Evolutionary conservation across 2,329 filamentous ascomycete genomes (phyloP).

Genomic region (Pseudogymnoascus pannorum): DNA sequence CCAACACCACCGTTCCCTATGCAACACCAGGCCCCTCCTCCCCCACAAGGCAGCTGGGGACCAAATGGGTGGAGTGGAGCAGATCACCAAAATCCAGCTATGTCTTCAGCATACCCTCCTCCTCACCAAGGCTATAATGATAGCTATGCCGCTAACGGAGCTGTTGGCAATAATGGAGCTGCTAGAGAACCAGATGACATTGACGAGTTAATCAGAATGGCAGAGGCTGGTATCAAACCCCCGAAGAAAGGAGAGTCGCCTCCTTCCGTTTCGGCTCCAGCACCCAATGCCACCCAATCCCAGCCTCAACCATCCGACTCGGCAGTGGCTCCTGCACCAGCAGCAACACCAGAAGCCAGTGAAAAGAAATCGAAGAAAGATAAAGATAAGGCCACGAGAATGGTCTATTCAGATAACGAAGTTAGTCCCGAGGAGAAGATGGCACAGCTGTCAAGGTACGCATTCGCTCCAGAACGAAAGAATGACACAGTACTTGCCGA

Average conservation of each 20-base stretch:
- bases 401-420: constrained; percentile 77
- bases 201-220: constrained; percentile 57
- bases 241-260: constrained; percentile 34
- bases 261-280: constrained; percentile 34
- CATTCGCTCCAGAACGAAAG: constrained; percentile 45
- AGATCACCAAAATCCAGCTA: constrained; percentile 31
- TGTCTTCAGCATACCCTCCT: constrained; percentile 32
- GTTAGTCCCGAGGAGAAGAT: constrained; percentile 85
- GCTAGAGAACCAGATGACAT: constrained; percentile 50
- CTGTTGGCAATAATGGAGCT: constrained; percentile 42
- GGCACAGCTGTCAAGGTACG: constrained; percentile 70
- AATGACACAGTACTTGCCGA: constrained; percentile 27
- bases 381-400: constrained; percentile 59
- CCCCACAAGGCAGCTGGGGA: constrained; percentile 28
- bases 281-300: constrained; percentile 23
- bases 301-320: constrained; percentile 36
- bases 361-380: constrained; percentile 61
- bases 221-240: constrained; percentile 52
- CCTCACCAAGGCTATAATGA: constrained; percentile 29
- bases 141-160: constrained; percentile 32
- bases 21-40: constrained; percentile 18
- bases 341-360: constrained; percentile 35
- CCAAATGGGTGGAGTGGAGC: constrained; percentile 29
- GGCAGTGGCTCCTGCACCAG: constrained; percentile 31
- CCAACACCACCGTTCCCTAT: constrained; percentile 22